These are phyloP conservation scores for Fraxinus sp. DNA, from an alignment of 305 asterid species.

Conservation along the genomic window DNA sequence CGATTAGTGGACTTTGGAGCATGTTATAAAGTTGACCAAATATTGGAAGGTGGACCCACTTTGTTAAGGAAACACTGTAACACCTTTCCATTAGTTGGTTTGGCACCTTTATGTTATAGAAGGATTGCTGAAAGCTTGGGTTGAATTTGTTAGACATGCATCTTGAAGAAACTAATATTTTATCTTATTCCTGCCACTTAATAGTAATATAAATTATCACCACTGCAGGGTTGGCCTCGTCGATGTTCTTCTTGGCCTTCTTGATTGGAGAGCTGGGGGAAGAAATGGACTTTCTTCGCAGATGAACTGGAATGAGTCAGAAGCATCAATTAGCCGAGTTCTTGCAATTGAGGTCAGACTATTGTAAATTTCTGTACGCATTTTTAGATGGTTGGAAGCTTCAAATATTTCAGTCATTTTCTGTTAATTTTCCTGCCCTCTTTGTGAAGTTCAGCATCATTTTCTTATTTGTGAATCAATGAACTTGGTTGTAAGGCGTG, in stretches of 20 bases:
- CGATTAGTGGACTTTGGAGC: conserved; percentile 9
- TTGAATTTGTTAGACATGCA: conserved; percentile 11
- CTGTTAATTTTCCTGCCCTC: neutral
- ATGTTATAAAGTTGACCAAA: neutral
- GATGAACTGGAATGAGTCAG: conserved; percentile 99
- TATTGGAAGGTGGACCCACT: neutral
- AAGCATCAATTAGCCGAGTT: conserved; percentile 93
- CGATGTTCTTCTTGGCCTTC: conserved; percentile 97
- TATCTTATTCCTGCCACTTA: conserved; percentile 3
- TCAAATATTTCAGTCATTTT: neutral
- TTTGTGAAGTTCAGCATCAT: neutral
- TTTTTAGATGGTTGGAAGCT: conserved; percentile 5
- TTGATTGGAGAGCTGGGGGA: conserved; percentile 99
- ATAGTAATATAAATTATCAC: conserved; percentile 20
- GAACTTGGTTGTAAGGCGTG: neutral
- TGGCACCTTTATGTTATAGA: neutral
- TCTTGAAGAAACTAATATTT: conserved; percentile 19
- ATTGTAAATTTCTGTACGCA: neutral
- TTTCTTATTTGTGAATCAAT: neutral
- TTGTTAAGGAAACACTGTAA: conserved; percentile 3
- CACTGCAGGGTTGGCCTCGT: conserved; percentile 91
- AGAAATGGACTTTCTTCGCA: conserved; percentile 74
- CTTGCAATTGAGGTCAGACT: conserved; percentile 88
- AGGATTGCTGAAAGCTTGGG: neutral
- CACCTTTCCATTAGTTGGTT: conserved; percentile 10